A percentile compares a stretch with the other conserved stretches of the same genome.
These are phyloP conservation scores for Fraxinus albicans DNA, from an alignment of 305 asterid genomes.

Conservation along the genomic window DNA sequence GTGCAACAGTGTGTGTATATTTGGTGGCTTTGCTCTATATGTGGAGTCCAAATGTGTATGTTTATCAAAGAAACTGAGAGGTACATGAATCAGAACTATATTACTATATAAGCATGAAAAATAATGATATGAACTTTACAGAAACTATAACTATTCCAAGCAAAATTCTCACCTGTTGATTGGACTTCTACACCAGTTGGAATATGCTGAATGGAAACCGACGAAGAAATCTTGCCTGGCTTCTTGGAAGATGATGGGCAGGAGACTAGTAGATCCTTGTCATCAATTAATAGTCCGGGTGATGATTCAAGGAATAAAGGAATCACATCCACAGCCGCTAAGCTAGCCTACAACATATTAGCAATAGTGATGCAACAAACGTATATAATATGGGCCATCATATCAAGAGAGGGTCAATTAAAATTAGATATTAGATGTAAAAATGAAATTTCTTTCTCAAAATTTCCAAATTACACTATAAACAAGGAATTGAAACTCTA, in stretches of 20 bases:
- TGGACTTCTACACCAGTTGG: constrained; percentile 68
- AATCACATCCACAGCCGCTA: constrained; percentile 66
- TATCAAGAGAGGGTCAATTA: neutral
- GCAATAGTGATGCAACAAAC: neutral
- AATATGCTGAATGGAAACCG: constrained; percentile 55
- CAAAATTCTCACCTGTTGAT: constrained; percentile 50
- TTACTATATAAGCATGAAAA: neutral
- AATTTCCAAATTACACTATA: neutral
- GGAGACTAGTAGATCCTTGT: constrained; percentile 46
- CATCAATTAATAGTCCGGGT: constrained; percentile 48
- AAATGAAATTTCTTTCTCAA: neutral
- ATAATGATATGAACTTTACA: neutral
- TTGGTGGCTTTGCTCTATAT: neutral
- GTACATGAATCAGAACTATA: neutral
- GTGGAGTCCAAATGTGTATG: neutral
- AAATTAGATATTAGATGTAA: neutral
- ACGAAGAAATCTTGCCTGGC: constrained; percentile 26
- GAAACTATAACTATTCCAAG: neutral
- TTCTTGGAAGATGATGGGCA: constrained; percentile 30
- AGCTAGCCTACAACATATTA: constrained; percentile 40
- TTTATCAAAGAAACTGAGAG: neutral
- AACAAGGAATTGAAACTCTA: neutral
- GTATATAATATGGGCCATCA: neutral
- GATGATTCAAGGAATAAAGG: constrained; percentile 75
- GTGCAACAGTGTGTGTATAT: neutral